These are phyloP conservation scores for Venturia oleaginea DNA, from an alignment of 2,329 filamentous ascomycete genomes.

Conservation along the genomic window DNA sequence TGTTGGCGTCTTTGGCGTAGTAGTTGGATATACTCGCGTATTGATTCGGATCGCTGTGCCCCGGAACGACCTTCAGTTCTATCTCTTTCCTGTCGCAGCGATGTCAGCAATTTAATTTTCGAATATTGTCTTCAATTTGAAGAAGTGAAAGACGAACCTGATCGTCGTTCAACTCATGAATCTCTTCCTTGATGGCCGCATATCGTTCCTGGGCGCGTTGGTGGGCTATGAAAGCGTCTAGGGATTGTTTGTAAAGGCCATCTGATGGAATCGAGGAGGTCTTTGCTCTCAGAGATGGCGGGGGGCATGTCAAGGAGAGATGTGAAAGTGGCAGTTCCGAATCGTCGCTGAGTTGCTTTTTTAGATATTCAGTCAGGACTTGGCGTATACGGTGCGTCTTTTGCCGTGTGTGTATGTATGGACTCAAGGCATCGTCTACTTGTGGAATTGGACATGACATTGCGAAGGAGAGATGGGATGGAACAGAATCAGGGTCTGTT, in stretches of 20 bases:
- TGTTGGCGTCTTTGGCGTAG: constrained; percentile 38
- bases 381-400: constrained; percentile 29
- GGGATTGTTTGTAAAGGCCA: constrained; percentile 35
- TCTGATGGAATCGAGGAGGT: constrained; percentile 31
- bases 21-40: constrained; percentile 32
- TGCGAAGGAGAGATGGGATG: background rate
- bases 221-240: constrained; percentile 37
- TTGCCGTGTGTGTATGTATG: constrained; percentile 29
- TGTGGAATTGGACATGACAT: constrained; percentile 27
- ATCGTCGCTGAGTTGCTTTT: background rate
- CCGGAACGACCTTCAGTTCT: constrained; percentile 20
- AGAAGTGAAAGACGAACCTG: background rate
- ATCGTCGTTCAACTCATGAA: constrained; percentile 19
- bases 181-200: constrained; percentile 24
- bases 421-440: constrained; percentile 26
- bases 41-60: constrained; percentile 2
- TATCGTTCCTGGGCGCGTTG: constrained; percentile 32
- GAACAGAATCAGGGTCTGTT: background rate
- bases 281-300: constrained; percentile 23
- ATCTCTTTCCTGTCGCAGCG: constrained; percentile 15
- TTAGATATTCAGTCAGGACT: constrained; percentile 20
- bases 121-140: background rate
- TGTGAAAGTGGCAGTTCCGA: constrained; percentile 23
- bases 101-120: background rate
- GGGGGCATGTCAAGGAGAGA: constrained; percentile 25